Evolutionary conservation across 352 stramenopile species (phyloP), one percentile per base, ranked within the genome.

Genomic region (Halophytophthora polymorphica): DNA sequence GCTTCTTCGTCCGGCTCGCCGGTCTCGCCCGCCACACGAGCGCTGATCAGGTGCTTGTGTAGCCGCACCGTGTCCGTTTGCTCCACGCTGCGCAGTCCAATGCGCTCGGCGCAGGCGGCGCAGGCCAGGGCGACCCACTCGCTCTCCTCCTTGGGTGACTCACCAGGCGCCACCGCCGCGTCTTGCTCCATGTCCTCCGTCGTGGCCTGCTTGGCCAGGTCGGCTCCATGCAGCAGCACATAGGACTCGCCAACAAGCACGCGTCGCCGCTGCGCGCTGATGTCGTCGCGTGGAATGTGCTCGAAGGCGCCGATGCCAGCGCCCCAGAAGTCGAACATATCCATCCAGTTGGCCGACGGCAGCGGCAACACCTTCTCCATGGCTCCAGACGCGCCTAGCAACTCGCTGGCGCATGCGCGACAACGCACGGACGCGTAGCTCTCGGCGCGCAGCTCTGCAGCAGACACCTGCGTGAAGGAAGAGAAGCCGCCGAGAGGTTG

Each of bases 321-420:
- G 10, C 83, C 83, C 83, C 83, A 90, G 45, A 91, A 93, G 53
- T 93, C 83, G 34, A 90, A 86, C 83, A 93, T 93, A 25, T 93
- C 83, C 69, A 88, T 86, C 83, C 83, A 93, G 45, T 90, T 90
- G 17, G 79, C 66, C 11, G 83, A 91, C 25, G 83, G 83, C 6
- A 93, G 64, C 22, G 83, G 80, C 49, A 90, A 42, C 11, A 84
- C 79, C 55, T 82, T 86, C 7, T 86, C 67, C 11, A 90, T 64
- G 1, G 8, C 42, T 1, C 19, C 17, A n/a, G n/a, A n/a, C 25
- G 29, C 34, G 23, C 13, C 35, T 39, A 68, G 29, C 1, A 61
- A 17, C 23, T 50, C 38, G 7, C 39, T 34, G 7, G 31, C 50
- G 47, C 82, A 93, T 4, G 44, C 48, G 31, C 75, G 69, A 52